These are phyloP conservation scores for Medicago lupulina DNA, from an alignment of 306 rosid species.

Conservation along the genomic window DNA sequence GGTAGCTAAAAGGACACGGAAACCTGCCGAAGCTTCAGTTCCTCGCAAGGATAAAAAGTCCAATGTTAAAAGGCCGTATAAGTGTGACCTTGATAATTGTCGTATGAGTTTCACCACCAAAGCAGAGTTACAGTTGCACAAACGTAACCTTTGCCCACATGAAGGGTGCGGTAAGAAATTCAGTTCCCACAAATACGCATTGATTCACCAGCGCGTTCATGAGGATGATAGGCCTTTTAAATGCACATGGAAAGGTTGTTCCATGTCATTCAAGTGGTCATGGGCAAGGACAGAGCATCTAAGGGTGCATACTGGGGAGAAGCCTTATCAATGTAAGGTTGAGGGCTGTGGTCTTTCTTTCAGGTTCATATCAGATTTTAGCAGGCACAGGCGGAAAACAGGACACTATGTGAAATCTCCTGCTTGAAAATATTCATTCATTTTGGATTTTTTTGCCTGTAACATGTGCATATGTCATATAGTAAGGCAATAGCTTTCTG, in stretches of 20 bases:
- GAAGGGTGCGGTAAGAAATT: constrained; percentile 95
- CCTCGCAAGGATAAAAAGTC: constrained; percentile 53
- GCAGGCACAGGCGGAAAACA: constrained; percentile 92
- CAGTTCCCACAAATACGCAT: constrained; percentile 87
- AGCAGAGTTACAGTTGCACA: constrained; percentile 76
- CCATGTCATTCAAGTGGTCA: constrained; percentile 98
- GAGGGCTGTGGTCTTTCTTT: constrained; percentile 91
- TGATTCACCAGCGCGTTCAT: constrained; percentile 89
- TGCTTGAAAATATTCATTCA: constrained; percentile 44
- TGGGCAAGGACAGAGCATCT: constrained; percentile 99
- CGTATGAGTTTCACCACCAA: constrained; percentile 75
- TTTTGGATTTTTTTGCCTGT: constrained; percentile 35
- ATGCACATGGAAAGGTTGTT: constrained; percentile 98
- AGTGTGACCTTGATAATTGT: constrained; percentile 86
- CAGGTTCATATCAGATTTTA: constrained; percentile 91
- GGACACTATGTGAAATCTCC: constrained; percentile 75
- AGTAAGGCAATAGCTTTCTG: constrained; percentile 41
- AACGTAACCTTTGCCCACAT: constrained; percentile 80
- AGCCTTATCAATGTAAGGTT: constrained; percentile 87
- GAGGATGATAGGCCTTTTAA: constrained; percentile 89
- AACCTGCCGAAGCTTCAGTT: constrained; percentile 47
- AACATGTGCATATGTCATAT: constrained; percentile 51
- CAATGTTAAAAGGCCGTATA: constrained; percentile 51
- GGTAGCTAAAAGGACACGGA: constrained; percentile 55
- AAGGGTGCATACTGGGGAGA: constrained; percentile 95